Evolutionary conservation across 2,329 filamentous ascomycete species (phyloP).

Genomic region (Cordyceps militaris): DNA sequence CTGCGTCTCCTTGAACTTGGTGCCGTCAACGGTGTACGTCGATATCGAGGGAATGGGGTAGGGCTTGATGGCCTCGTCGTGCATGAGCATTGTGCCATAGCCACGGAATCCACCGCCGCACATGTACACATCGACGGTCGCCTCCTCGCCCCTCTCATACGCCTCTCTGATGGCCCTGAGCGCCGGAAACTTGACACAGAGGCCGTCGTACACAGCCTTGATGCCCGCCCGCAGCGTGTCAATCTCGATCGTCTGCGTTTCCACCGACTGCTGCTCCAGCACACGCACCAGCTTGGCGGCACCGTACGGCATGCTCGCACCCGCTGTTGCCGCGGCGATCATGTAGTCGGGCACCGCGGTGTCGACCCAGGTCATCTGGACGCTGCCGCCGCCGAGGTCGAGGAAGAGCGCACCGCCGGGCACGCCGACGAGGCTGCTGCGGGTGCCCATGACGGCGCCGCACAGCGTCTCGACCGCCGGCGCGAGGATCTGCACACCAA

Average conservation of each 20-base stretch:
- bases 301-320: constrained; percentile 54
- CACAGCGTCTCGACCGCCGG: constrained; percentile 78
- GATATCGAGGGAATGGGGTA: constrained; percentile 83
- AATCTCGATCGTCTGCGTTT: constrained; percentile 39
- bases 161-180: constrained; percentile 38
- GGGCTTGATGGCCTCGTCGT: constrained; percentile 61
- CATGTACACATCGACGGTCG: constrained; percentile 66
- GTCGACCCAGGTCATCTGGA: constrained; percentile 59
- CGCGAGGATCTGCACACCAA: constrained; percentile 64
- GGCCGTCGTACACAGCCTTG: constrained; percentile 49
- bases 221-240: constrained; percentile 52
- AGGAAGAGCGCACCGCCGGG: constrained; percentile 65
- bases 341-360: constrained; percentile 41
- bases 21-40: constrained; percentile 60
- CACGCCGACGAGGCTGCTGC: constrained; percentile 63
- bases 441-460: constrained; percentile 70
- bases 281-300: constrained; percentile 50
- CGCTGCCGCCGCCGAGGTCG: constrained; percentile 71
- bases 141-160: constrained; percentile 23
- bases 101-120: constrained; percentile 87
- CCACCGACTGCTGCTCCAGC: constrained; percentile 33
- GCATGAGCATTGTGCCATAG: constrained; percentile 86
- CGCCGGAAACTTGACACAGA: constrained; percentile 41
- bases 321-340: constrained; percentile 44
- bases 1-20: constrained; percentile 50